Evolutionary conservation across 768 basidiomycete species (phyloP), one percentile per base, ranked within the genome.

Genomic region (Mycena metata): DNA sequence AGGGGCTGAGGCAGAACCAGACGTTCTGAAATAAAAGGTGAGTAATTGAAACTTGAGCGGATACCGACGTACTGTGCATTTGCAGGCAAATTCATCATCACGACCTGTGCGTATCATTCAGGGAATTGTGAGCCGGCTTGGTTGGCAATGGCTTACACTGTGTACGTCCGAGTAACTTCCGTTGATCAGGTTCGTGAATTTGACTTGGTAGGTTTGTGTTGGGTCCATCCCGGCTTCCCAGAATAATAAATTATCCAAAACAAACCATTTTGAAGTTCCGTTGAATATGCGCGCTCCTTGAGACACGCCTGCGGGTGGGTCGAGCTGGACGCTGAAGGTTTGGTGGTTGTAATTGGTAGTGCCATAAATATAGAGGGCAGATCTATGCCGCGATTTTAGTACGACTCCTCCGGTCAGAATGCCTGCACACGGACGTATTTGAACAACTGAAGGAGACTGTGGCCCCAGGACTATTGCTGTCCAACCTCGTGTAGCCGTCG

Each of bases 211-310:
- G 13, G 50, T 64, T 47, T 64, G 58, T 12, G 36, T 60, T 7
- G 68, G 59, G 47, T 75, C 72, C 67, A 75, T 24, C 7, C 69
- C 74, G 39, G 59, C 47, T 54, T 75, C 72, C n/a, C 41, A 75
- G 30, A 66, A 75, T 26, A 73, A 3, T 3, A 73, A 51, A 45
- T 72, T 67, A 56, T 72, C 60, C 9, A 73, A 54, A 10, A 67
- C 72, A 19, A 75, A 73, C 74, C 74, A 75, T 39, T 70, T 69
- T 1, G 72, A 72, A 15, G 72, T 73, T n/a, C 56, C 72, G 43
- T 75, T 75, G 52, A 75, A 72, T 45, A 67, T 68, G 3, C 66
- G 73, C 9, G 61, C 51, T 2, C 68, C 60, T 30, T 63, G 58
- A 3, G 70, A 72, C 16, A 50, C 66, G n/a, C 73, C 74, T 9